Evolutionary conservation across 2,329 filamentous ascomycete species (phyloP).

Genomic region (Fonsecaea pedrosoi): DNA sequence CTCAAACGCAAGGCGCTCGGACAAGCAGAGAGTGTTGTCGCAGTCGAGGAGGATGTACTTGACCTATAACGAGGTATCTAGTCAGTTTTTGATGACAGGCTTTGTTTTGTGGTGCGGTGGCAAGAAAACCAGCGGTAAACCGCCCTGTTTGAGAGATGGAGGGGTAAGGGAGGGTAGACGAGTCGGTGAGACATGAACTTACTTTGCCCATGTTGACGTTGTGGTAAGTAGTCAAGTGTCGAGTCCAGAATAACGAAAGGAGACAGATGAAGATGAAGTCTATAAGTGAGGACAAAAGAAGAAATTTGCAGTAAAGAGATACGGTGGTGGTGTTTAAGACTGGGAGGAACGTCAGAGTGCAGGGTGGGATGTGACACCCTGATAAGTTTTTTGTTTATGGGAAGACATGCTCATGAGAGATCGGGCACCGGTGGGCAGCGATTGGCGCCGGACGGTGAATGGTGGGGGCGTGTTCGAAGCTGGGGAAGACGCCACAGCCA

Average conservation of each 20-base stretch:
- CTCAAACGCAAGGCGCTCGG: constrained; percentile 89
- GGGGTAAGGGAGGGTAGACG: constrained; percentile 12
- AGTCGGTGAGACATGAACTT: neutral
- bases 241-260: constrained; percentile 12
- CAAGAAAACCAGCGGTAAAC: constrained; percentile 21
- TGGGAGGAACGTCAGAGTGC: constrained; percentile 9
- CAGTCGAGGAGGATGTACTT: constrained; percentile 75
- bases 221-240: constrained; percentile 5
- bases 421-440: constrained; percentile 14
- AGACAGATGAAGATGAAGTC: constrained; percentile 5
- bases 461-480: constrained; percentile 3
- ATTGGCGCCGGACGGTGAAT: constrained; percentile 6
- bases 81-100: constrained; percentile 11
- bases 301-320: constrained; percentile 13
- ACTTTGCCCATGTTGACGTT: constrained; percentile 34
- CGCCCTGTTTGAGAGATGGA: neutral
- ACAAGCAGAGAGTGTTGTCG: constrained; percentile 92
- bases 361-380: constrained; percentile 17
- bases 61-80: constrained; percentile 55
- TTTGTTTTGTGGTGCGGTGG: constrained; percentile 12
- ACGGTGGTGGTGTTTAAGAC: neutral
- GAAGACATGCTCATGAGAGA: neutral
- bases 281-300: constrained; percentile 21
- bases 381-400: constrained; percentile 22
- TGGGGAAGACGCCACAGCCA: constrained; percentile 16